These are phyloP conservation scores for Aurantiochytrium sp. DNA, from an alignment of 108 stramenopile genomes.

Conservation along the genomic window DNA sequence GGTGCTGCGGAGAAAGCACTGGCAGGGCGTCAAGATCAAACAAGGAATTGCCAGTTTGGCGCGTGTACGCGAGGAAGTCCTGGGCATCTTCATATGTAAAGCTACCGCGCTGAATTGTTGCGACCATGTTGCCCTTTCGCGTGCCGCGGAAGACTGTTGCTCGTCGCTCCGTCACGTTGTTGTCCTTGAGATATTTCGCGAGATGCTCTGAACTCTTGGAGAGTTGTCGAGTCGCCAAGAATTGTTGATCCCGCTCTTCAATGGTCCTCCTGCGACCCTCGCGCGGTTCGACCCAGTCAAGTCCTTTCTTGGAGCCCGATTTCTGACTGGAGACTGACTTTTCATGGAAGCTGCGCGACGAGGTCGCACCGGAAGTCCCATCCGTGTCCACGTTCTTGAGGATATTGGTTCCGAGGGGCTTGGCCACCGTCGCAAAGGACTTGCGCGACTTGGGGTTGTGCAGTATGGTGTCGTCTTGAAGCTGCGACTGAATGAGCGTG, in stretches of 20 bases:
- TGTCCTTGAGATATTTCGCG: neutral
- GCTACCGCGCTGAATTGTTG: neutral
- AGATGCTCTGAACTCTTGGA: neutral
- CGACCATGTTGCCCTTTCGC: neutral
- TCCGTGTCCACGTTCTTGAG: too few species aligned
- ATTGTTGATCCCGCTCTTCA: neutral
- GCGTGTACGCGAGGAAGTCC: neutral
- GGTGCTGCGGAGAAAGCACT: neutral
- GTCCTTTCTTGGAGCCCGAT: neutral
- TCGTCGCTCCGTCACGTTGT: neutral
- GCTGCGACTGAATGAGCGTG: neutral
- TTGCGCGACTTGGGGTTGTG: neutral
- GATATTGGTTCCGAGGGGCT: too few species aligned
- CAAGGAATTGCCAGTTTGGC: neutral
- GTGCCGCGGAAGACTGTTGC: neutral
- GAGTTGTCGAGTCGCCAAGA: neutral
- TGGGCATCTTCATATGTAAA: neutral
- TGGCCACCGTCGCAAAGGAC: neutral
- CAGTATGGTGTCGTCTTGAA: neutral
- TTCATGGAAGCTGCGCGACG: neutral
- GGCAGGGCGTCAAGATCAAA: neutral
- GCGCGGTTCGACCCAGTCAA: neutral
- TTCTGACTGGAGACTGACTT: neutral
- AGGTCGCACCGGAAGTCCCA: neutral
- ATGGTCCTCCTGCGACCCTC: neutral